Conservation (phyloP, 441 rosid genomes). For the Sinapis alba region DNA sequence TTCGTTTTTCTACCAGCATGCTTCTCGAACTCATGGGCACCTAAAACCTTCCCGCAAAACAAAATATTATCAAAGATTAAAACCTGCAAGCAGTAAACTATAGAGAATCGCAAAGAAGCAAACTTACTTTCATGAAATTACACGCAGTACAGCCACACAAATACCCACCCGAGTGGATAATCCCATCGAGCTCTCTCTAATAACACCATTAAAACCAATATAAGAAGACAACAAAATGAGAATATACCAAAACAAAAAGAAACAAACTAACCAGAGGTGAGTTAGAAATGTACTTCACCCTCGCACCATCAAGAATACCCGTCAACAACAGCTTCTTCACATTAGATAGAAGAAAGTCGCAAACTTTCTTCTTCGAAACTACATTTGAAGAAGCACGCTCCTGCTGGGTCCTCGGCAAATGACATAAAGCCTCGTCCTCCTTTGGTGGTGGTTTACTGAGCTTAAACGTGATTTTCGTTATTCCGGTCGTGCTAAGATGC, state of each 20-base stretch:
- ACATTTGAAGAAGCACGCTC: constrained; percentile 35
- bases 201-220: constrained; percentile 35
- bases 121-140: constrained; percentile 66
- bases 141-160: constrained; percentile 79
- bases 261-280: constrained; percentile 49
- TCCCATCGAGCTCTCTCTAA: constrained; percentile 66
- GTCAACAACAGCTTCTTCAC: constrained; percentile 72
- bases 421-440: constrained; percentile 51
- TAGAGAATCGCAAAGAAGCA: constrained; percentile 17
- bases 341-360: constrained; percentile 61
- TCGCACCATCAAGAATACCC: constrained; percentile 83
- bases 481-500: constrained; percentile 71
- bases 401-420: constrained; percentile 27
- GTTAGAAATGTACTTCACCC: constrained; percentile 65
- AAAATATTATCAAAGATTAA: not conserved
- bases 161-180: constrained; percentile 73
- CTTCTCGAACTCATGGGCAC: constrained; percentile 83
- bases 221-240: constrained; percentile 11
- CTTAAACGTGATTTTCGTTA: constrained; percentile 81
- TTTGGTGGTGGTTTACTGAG: constrained; percentile 62
- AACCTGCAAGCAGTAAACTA: not conserved
- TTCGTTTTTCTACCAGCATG: constrained; percentile 84
- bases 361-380: constrained; percentile 59
- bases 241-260: not conserved
- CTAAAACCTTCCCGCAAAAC: constrained; percentile 57